Evolutionary conservation across 257 asterid genomes (phyloP).

Genomic region (Ballota nigra): DNA sequence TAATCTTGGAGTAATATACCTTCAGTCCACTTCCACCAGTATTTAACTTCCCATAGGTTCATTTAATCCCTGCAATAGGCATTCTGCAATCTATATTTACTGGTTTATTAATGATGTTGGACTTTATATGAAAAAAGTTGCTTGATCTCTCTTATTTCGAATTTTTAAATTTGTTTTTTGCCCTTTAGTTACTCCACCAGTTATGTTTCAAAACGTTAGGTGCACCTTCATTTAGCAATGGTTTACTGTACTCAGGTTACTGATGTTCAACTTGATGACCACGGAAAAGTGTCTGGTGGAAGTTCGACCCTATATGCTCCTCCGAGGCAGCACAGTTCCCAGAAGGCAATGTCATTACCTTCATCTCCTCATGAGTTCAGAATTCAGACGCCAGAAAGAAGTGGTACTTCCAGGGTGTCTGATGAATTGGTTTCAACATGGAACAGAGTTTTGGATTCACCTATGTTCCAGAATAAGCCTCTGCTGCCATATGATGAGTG

Average conservation of each 20-base stretch:
- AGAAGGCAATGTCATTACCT: constrained; percentile 84
- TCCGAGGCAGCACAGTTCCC: constrained; percentile 41
- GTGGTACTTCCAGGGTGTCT: constrained; percentile 37
- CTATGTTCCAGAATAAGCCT: constrained; percentile 76
- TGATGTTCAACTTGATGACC: constrained; percentile 29
- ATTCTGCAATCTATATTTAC: neutral
- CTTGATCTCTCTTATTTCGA: neutral
- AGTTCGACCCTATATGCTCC: constrained; percentile 24
- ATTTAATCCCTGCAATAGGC: constrained; percentile 4
- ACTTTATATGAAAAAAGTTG: neutral
- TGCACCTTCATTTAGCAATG: constrained; percentile 30
- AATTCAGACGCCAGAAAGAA: constrained; percentile 47
- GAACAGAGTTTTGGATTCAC: constrained; percentile 79
- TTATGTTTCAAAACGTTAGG: constrained; percentile 6
- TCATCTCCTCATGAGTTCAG: constrained; percentile 89
- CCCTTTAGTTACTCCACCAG: neutral
- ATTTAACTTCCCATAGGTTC: neutral
- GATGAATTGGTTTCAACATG: constrained; percentile 75
- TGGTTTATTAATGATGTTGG: neutral
- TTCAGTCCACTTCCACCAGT: neutral
- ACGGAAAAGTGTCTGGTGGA: constrained; percentile 28
- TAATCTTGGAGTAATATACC: neutral
- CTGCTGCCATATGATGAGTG: constrained; percentile 89
- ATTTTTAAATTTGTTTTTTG: neutral
- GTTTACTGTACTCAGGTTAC: constrained; percentile 31